Conservation (phyloP, 2,329 filamentous ascomycete genomes). For the Xylariales sp. region DNA sequence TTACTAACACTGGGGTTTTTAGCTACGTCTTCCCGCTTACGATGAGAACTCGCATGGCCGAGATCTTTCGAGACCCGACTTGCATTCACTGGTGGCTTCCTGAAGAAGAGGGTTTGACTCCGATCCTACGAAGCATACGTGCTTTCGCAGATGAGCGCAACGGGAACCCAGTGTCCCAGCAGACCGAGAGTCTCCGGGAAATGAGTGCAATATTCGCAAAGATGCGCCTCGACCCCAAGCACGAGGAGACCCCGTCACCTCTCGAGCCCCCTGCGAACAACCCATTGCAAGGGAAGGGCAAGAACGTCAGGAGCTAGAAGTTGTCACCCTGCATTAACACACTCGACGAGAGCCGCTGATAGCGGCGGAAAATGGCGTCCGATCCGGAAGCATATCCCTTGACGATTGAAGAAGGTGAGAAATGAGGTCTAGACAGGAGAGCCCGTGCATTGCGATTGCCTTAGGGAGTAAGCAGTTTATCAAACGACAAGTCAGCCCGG, state of each 20-base stretch:
- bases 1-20: too few relatives aligned
- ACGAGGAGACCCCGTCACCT: slow-evolving; percentile 17
- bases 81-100: slow-evolving; percentile 87
- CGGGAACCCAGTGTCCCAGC: slow-evolving; percentile 50
- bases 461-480: background rate
- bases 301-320: slow-evolving; percentile 4
- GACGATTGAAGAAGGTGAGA: too few relatives aligned
- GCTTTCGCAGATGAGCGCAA: slow-evolving; percentile 77
- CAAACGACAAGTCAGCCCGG: background rate
- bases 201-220: slow-evolving; percentile 70
- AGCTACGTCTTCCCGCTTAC: slow-evolving; percentile 81
- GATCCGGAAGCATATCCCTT: too few relatives aligned
- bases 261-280: slow-evolving; percentile 15
- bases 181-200: slow-evolving; percentile 64
- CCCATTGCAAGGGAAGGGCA: slow-evolving; percentile 8
- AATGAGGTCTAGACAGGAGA: too few relatives aligned
- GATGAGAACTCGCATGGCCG: slow-evolving; percentile 70
- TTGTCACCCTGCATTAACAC: too few relatives aligned
- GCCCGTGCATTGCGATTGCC: background rate
- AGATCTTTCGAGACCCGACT: slow-evolving; percentile 66
- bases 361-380: too few relatives aligned
- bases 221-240: slow-evolving; percentile 42
- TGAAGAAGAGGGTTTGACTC: slow-evolving; percentile 69
- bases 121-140: slow-evolving; percentile 71
- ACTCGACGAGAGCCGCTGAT: too few relatives aligned